Evolutionary conservation across 2,329 filamentous ascomycete genomes (phyloP).

Genomic region (Plectosphaerella sp.): DNA sequence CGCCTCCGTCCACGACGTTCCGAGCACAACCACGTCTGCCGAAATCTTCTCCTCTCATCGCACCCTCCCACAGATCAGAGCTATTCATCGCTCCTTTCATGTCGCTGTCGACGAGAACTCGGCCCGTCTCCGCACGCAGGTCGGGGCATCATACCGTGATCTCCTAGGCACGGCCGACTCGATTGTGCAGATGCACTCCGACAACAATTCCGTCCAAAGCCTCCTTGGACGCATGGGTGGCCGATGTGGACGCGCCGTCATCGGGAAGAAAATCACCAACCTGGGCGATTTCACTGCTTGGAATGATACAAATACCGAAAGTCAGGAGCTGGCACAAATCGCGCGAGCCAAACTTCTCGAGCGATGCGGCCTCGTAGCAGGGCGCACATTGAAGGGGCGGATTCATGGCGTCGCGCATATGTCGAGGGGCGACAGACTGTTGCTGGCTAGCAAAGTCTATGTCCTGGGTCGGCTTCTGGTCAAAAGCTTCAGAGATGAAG

Average conservation of each 20-base stretch:
- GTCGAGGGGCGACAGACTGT: constrained; percentile 43
- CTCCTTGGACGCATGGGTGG: constrained; percentile 69
- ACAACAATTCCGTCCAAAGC: constrained; percentile 71
- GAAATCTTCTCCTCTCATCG: constrained; percentile 51
- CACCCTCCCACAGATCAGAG: constrained; percentile 59
- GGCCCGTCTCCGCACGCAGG: constrained; percentile 57
- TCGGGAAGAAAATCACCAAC: constrained; percentile 62
- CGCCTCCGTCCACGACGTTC: constrained; percentile 36
- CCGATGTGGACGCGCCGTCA: constrained; percentile 67
- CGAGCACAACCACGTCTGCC: constrained; percentile 42
- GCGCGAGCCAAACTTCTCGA: constrained; percentile 47
- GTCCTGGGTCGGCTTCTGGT: constrained; percentile 72
- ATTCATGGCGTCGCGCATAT: constrained; percentile 14
- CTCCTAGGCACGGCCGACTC: constrained; percentile 87
- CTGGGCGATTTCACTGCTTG: constrained; percentile 41
- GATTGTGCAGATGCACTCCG: constrained; percentile 83
- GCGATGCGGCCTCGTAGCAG: constrained; percentile 44
- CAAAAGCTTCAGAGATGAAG: constrained; percentile 61
- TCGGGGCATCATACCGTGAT: constrained; percentile 73
- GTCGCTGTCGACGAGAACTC: constrained; percentile 59
- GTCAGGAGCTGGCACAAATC: constrained; percentile 19
- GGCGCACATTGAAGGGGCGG: constrained; percentile 41
- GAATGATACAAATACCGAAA: constrained; percentile 12
- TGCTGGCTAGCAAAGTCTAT: constrained; percentile 64
- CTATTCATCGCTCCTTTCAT: constrained; percentile 57